phyloP scores from a whole-genome alignment of 1,284 basidiomycete species.

The Marasmius fiardii region DNA sequence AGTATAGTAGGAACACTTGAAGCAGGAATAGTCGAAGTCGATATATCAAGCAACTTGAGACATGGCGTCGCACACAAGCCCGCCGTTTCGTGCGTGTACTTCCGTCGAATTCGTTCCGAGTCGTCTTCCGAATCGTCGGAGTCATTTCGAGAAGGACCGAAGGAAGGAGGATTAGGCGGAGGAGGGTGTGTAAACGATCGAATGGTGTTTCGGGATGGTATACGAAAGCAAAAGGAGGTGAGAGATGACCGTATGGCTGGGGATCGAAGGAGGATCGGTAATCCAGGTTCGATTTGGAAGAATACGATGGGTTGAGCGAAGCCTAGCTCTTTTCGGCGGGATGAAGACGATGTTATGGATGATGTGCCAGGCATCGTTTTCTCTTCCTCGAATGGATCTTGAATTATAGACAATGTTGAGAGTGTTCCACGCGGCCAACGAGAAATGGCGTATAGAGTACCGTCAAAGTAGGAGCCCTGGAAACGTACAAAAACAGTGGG shows the following conservation, averaged over 20 bases:
- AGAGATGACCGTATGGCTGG: conserved; percentile 34
- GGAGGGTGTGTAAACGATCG: conserved; percentile 31
- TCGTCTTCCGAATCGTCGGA: conserved; percentile 4
- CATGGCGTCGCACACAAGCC: conserved; percentile 32
- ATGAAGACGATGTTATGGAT: not conserved
- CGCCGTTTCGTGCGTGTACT: conserved; percentile 7
- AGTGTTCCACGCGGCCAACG: conserved; percentile 50
- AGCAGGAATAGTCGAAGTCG: conserved; percentile 48
- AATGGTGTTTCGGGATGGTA: conserved; percentile 55
- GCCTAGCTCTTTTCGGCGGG: conserved; percentile 10
- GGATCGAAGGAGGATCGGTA: conserved; percentile 44
- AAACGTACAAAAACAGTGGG: not conserved
- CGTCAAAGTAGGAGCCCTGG: conserved; percentile 70
- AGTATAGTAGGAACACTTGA: conserved; percentile 49
- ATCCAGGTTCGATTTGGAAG: conserved; percentile 53
- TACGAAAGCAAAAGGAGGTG: conserved; percentile 49
- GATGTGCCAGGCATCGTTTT: conserved; percentile 22
- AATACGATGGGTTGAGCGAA: conserved; percentile 78
- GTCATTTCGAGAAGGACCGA: conserved; percentile 11
- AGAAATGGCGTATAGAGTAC: conserved; percentile 47
- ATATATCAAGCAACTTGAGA: conserved; percentile 55
- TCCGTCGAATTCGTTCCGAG: not conserved
- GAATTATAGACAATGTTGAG: conserved; percentile 55
- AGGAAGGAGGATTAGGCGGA: conserved; percentile 10
- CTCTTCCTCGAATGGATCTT: conserved; percentile 45